Conservation (phyloP, 208 protist species). For the Sergeia podlipaevii region DNA sequence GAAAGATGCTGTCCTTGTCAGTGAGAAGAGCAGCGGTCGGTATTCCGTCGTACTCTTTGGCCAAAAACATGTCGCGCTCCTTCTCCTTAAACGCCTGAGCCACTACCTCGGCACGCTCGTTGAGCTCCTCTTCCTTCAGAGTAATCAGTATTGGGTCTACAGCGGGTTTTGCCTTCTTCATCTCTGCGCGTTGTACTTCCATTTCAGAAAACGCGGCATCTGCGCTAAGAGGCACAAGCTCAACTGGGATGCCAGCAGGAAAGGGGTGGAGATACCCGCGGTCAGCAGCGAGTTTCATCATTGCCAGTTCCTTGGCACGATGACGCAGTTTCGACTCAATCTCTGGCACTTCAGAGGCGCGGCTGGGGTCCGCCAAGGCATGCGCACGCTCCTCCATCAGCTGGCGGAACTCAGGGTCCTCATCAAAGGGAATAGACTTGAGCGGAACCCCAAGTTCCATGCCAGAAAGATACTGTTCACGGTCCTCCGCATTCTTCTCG, state of each 20-base stretch:
- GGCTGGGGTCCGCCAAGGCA: slow-evolving; percentile 12
- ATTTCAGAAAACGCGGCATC: slow-evolving; percentile 29
- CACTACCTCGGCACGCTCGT: slow-evolving; percentile 26
- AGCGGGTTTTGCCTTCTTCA: slow-evolving; percentile 19
- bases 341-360: slow-evolving; percentile 6
- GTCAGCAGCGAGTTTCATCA: slow-evolving; percentile 18
- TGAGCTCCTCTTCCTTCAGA: slow-evolving; percentile 36
- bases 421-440: background rate
- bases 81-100: slow-evolving; percentile 13
- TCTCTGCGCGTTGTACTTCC: slow-evolving; percentile 31
- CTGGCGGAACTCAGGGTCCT: slow-evolving; percentile 28
- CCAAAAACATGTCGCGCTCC: slow-evolving; percentile 21
- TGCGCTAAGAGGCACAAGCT: slow-evolving; percentile 33
- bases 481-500: slow-evolving; percentile 14
- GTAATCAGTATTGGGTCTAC: slow-evolving; percentile 19
- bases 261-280: slow-evolving; percentile 32
- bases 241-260: slow-evolving; percentile 46
- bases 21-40: slow-evolving; percentile 22
- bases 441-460: slow-evolving; percentile 12
- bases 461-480: slow-evolving; percentile 8
- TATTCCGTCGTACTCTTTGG: slow-evolving; percentile 17
- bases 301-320: slow-evolving; percentile 34
- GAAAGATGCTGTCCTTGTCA: slow-evolving; percentile 38
- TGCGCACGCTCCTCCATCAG: slow-evolving; percentile 33
- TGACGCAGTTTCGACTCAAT: slow-evolving; percentile 38